Conservation (phyloP, 2,329 filamentous ascomycete genomes). For the Truncatella angustata region DNA sequence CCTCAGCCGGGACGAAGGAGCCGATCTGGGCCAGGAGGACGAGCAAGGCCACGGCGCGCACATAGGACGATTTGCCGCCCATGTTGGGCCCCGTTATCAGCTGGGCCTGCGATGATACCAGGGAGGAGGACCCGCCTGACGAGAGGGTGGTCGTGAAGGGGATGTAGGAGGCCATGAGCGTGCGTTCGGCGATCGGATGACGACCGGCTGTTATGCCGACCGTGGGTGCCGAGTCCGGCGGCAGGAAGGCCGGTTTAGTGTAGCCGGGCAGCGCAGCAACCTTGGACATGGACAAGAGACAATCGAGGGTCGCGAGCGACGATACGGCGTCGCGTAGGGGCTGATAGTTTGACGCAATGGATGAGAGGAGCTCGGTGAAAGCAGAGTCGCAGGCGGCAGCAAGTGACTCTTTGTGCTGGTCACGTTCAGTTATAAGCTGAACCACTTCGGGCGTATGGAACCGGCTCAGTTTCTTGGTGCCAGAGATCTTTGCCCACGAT, state of each 20-base stretch:
- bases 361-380: conserved; percentile 68
- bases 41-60: conserved; percentile 87
- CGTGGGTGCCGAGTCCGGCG: conserved; percentile 61
- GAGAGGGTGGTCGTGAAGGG: conserved; percentile 79
- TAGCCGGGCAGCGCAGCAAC: conserved; percentile 88
- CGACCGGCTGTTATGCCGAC: conserved; percentile 74
- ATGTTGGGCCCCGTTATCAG: conserved; percentile 97
- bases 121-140: conserved; percentile 70
- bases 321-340: conserved; percentile 85
- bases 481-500: conserved; percentile 91
- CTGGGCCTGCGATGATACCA: conserved; percentile 59
- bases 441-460: conserved; percentile 95
- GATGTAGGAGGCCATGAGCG: conserved; percentile 82
- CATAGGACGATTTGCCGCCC: conserved; percentile 98
- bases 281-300: conserved; percentile 79
- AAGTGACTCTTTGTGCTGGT: conserved; percentile 91
- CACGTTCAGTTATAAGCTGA: conserved; percentile 77
- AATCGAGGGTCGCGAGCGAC: conserved; percentile 83
- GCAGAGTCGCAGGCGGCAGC: conserved; percentile 88
- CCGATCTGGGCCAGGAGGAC: conserved; percentile 93
- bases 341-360: conserved; percentile 83
- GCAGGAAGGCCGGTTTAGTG: conserved; percentile 67
- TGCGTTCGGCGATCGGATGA: conserved; percentile 94
- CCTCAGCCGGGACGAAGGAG: conserved; percentile 82
- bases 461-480: conserved; percentile 86